These are phyloP conservation scores for Protomyces inundatus DNA, from an alignment of 1,139 yeast genomes.

Conservation along the genomic window DNA sequence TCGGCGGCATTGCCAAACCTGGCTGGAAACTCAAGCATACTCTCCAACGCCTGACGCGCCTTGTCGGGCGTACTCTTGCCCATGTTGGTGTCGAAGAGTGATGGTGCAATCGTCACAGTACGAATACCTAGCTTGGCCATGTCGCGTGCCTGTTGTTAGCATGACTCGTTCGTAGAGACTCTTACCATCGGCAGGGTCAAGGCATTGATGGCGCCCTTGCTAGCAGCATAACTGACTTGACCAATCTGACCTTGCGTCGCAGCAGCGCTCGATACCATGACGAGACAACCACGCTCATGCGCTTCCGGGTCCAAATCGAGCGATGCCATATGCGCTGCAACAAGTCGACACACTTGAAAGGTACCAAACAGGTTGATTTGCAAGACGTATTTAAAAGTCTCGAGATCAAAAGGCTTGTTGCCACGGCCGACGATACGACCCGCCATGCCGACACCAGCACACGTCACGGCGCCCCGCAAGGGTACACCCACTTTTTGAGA, in stretches of 20 bases:
- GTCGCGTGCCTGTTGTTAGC: constrained; percentile 46
- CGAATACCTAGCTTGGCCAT: constrained; percentile 64
- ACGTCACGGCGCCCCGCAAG: constrained; percentile 29
- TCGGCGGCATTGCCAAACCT: constrained; percentile 30
- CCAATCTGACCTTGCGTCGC: constrained; percentile 31
- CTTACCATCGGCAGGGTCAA: constrained; percentile 50
- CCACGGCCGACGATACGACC: constrained; percentile 26
- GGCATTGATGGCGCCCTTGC: constrained; percentile 43
- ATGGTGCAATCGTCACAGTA: constrained; percentile 31
- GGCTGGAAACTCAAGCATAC: constrained; percentile 30
- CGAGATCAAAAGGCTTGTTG: constrained; percentile 28
- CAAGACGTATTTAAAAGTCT: constrained; percentile 28
- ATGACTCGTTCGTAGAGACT: background rate
- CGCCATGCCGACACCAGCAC: constrained; percentile 32
- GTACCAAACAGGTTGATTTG: constrained; percentile 31
- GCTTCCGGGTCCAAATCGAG: constrained; percentile 20
- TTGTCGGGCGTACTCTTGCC: constrained; percentile 21
- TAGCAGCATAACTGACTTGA: constrained; percentile 43
- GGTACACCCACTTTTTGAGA: constrained; percentile 14
- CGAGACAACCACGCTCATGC: constrained; percentile 30
- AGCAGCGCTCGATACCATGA: constrained; percentile 31
- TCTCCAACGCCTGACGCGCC: constrained; percentile 14
- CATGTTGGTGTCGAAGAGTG: constrained; percentile 31
- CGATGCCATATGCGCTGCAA: constrained; percentile 29
- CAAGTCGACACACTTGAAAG: constrained; percentile 27